Percentiles rank a stretch among this genome's conserved stretches.
Evolutionary conservation across 1,139 yeast species (phyloP).

Genomic region (Hansenula anomala): DNA sequence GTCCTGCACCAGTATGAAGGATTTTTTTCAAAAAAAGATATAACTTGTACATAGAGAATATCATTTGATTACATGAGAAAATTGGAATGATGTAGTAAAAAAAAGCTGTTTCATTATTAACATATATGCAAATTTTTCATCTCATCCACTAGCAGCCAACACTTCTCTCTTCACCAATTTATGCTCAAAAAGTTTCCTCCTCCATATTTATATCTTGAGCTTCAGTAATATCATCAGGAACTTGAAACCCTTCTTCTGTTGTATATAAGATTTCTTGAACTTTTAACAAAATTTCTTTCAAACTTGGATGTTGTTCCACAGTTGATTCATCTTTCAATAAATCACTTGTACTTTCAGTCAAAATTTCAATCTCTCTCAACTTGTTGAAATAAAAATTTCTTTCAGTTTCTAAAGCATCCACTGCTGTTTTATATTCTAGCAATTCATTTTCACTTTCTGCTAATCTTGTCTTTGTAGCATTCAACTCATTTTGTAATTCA

Average conservation of each 20-base stretch:
- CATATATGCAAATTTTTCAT: too few species aligned
- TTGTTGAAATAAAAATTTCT: constrained; percentile 89
- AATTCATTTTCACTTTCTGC: constrained; percentile 43
- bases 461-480: constrained; percentile 33
- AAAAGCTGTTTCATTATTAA: too few species aligned
- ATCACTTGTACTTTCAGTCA: constrained; percentile 64
- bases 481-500: constrained; percentile 29
- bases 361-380: constrained; percentile 79
- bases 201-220: constrained; percentile 19
- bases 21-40: background rate
- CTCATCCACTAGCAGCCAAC: too few species aligned
- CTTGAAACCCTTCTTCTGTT: constrained; percentile 73
- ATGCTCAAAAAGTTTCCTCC: constrained; percentile 21
- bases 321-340: constrained; percentile 33
- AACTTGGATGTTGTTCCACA: constrained; percentile 28
- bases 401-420: constrained; percentile 64
- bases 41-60: constrained; percentile 2
- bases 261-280: constrained; percentile 74
- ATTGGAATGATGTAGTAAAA: too few species aligned
- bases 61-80: too few species aligned
- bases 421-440: constrained; percentile 45
- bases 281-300: constrained; percentile 46
- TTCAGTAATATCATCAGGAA: constrained; percentile 29
- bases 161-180: too few species aligned
- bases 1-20: constrained; percentile 3